Evolutionary conservation across 345 rosid genomes (phyloP), one percentile per base, ranked within the genome.

Genomic region (Gossypium sturtianum): DNA sequence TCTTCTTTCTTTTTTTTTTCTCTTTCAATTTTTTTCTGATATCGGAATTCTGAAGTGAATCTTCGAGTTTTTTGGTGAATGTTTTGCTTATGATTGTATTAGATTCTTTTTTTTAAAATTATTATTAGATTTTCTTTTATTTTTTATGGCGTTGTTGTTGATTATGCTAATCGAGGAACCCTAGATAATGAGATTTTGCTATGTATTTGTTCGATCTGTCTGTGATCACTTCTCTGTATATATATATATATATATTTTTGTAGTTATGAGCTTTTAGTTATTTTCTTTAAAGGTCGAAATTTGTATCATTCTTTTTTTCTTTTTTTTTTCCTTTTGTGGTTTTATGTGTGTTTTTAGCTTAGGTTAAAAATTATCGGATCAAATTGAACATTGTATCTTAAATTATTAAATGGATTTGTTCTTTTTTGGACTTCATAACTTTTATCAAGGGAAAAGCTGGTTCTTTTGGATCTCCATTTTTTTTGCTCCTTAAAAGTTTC

Each of bases 341-440:
- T 72, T 48, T 78, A 77, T 83, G 71, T 57, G n/a, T 43, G 66
- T 7, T 75, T 63, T 49, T 44, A 20, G 19, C 49, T 71, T 15
- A 12, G 59, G n/a, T 22, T 34, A 7, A 61, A 66, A 43, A 65
- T 47, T 27, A 29, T 58, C 20, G 16, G 60, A 44, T 70, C 66
- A 12, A 11, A 53, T 6, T 17, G 60, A 29, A 53, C n/a, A n/a
- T 5, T 45, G 48, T 66, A 52, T 13, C 38, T 19, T 5, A 23
- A 27, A 13, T 5, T 47, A 47, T 11, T 58, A 16, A 25, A 3
- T 57, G 12, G 29, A 12, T 71, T 23, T 60, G 51, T 49, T n/a
- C 43, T 16, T 74, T 79, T 74, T 65, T 4, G 45, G 69, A 48
- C 47, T 58, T 80, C 70, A 66, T 62, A 29, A 5, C 61, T 75